Base-by-base conservation (phyloP, 148 eudicot species). In the Arctostaphylos glauca region DNA sequence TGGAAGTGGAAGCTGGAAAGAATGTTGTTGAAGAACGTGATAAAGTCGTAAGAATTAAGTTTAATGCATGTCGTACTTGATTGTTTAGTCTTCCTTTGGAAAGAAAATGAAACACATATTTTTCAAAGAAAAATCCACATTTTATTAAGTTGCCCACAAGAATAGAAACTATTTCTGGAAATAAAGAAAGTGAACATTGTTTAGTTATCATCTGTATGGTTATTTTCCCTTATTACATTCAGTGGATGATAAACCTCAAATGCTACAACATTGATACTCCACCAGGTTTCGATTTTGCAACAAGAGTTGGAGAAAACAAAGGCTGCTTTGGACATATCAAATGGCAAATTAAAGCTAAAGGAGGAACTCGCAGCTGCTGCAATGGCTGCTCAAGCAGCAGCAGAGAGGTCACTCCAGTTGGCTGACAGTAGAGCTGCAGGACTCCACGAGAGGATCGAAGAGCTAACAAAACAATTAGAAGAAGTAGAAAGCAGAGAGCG, bases 1-100 rank as follows among this genome's bases (percentile, higher is more conserved):
- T 93, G 80, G 96, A 93, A 88, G 94, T 88, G n/a, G 88, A 89
- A 82, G 96, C 96, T 84, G 93, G 91, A 81, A 89, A 90, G 50
- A 86, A 50, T 46, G 86, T 77, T 77, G 81, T 88, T 67, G 87
- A 86, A 80, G 93, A 93, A 82, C 93, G 89, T 49, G 90, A 93
- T 77, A 86, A 91, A 90, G 41, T 93, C 92, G 94, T 93, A 90
- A 83, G 43, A 23, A 10, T 15, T 64, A 53, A 8, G 48, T 50
- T 83, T 75, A 9, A 47, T 64, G 46, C 54, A 23, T 10, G 25
- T 44, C 54, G 3, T 72, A 0, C 2, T 44, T 7, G 4, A 54
- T 58, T n/a, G 52, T 19, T 53, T 18, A 79, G 64, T 71, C 54
- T 59, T n/a, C 23, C 21, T 79, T 64, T 23, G 70, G 41, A 5